Percentiles rank a stretch among this genome's conserved stretches.
Conservation (phyloP, 257 asterid genomes). For the Gentiana macrophylla region DNA sequence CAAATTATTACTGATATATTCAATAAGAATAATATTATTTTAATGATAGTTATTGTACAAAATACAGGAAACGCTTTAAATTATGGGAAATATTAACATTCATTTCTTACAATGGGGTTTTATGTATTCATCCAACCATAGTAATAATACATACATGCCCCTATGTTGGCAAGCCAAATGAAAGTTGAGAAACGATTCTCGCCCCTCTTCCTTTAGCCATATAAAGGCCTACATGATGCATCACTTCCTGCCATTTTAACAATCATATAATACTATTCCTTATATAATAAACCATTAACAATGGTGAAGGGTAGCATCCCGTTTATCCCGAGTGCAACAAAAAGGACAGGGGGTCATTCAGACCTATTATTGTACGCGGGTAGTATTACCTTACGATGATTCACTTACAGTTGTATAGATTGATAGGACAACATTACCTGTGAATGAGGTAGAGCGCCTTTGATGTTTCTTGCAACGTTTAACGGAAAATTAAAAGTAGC, state of each 20-base stretch:
- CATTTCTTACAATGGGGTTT: too few relatives aligned
- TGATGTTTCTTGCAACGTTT: constrained; percentile 31
- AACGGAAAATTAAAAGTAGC: constrained; percentile 65
- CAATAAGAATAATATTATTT: too few relatives aligned
- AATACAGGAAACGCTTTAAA: too few relatives aligned
- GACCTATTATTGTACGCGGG: background rate
- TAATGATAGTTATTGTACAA: too few relatives aligned
- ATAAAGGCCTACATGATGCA: constrained; percentile 89
- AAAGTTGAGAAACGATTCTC: constrained; percentile 17
- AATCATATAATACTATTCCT: background rate
- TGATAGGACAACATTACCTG: constrained; percentile 23
- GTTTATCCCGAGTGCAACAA: background rate
- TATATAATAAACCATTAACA: constrained; percentile 1
- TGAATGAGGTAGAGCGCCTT: constrained; percentile 41
- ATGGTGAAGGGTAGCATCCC: background rate
- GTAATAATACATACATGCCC: background rate
- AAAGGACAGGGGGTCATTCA: background rate
- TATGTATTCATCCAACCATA: too few relatives aligned
- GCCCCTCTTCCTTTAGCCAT: constrained; percentile 88
- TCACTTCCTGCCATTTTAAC: constrained; percentile 36
- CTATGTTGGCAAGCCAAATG: constrained; percentile 18
- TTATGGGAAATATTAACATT: too few relatives aligned
- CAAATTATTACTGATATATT: too few relatives aligned
- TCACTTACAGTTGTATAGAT: background rate
- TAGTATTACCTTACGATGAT: too few relatives aligned